phyloP scores from a whole-genome alignment of 371 early-diverging fungal genomes.

The Encephalitozoon cuniculi region DNA sequence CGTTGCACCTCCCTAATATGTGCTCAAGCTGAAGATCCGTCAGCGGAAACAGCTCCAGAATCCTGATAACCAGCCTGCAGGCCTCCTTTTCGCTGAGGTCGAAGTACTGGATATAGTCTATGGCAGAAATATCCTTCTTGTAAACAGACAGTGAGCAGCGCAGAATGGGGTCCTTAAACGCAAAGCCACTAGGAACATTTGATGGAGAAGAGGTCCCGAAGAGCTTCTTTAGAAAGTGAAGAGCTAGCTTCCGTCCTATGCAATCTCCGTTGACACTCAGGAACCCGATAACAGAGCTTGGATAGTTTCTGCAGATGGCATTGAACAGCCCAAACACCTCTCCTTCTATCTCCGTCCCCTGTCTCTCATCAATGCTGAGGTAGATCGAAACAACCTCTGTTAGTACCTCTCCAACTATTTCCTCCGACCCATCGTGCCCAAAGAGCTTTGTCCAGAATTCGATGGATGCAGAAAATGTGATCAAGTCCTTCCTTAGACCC shows the following conservation, averaged over 20 bases:
- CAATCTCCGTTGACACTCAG: conserved; percentile 9
- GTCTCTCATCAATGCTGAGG: conserved; percentile 20
- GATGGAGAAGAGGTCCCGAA: background rate
- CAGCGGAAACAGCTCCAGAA: conserved; percentile 30
- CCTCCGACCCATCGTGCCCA: background rate
- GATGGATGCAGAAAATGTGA: conserved; percentile 36
- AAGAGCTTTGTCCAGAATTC: conserved; percentile 49
- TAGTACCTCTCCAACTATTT: conserved; percentile 25
- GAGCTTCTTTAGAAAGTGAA: conserved; percentile 34
- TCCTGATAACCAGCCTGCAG: conserved; percentile 21
- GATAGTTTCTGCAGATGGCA: conserved; percentile 31
- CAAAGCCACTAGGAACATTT: background rate
- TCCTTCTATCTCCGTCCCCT: conserved; percentile 22
- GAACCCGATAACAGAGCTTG: conserved; percentile 1
- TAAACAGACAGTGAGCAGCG: background rate
- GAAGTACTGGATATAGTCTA: conserved; percentile 23
- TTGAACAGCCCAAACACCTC: conserved; percentile 33
- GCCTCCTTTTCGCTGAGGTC: conserved; percentile 50
- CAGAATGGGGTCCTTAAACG: conserved; percentile 14
- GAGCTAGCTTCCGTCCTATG: conserved; percentile 22
- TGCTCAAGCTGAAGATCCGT: background rate
- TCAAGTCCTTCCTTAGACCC: conserved; percentile 12
- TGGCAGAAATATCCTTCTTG: conserved; percentile 9
- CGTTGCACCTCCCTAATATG: background rate
- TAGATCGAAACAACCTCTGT: conserved; percentile 27